Percentiles rank a stretch among this genome's conserved stretches.
Conservation (phyloP, 2,329 filamentous ascomycete genomes). For the Fusarium oxysporum region DNA sequence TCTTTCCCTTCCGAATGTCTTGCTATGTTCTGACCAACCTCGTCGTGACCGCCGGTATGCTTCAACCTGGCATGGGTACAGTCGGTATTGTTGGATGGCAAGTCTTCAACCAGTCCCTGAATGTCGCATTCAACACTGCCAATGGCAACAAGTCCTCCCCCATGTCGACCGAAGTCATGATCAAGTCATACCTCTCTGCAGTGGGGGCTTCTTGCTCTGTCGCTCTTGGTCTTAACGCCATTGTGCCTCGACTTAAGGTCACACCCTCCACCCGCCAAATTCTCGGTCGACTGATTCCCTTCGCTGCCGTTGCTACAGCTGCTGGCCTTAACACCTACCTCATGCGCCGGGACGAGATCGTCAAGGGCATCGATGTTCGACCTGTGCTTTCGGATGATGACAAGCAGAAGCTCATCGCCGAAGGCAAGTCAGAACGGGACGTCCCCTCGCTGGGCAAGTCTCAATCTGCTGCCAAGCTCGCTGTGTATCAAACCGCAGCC, state of each 20-base stretch:
- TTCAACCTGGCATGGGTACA: conserved; percentile 86
- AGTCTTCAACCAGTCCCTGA: conserved; percentile 95
- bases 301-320: conserved; percentile 92
- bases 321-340: conserved; percentile 95
- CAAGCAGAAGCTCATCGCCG: conserved; percentile 65
- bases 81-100: conserved; percentile 93
- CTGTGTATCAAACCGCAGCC: conserved; percentile 92
- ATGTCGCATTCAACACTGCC: conserved; percentile 96
- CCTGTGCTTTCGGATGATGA: conserved; percentile 80
- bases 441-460: conserved; percentile 84
- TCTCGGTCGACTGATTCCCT: conserved; percentile 89
- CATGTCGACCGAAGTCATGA: conserved; percentile 81
- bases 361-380: conserved; percentile 91
- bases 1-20: conserved; percentile 98
- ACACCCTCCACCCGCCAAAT: conserved; percentile 80
- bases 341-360: conserved; percentile 97
- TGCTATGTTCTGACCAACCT: conserved; percentile 93
- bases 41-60: conserved; percentile 95
- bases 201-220: conserved; percentile 95
- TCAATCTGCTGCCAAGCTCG: conserved; percentile 86
- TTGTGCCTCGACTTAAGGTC: conserved; percentile 88
- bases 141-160: conserved; percentile 98
- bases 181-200: conserved; percentile 90
- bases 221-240: conserved; percentile 87
- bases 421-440: conserved; percentile 73